Conservation (phyloP, 2,329 filamentous ascomycete genomes). For the Ceratocystis albifundus region DNA sequence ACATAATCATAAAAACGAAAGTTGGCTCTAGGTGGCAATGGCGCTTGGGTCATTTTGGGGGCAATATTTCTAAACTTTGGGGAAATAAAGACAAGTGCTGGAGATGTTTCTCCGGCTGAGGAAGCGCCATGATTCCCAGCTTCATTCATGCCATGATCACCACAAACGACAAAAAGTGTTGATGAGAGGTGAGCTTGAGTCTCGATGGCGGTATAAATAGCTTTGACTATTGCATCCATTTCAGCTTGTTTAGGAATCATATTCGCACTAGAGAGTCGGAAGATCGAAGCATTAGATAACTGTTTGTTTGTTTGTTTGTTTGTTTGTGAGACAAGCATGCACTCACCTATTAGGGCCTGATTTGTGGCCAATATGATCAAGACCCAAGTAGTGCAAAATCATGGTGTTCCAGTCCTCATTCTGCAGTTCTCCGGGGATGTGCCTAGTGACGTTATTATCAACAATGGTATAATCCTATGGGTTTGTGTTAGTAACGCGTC, state of each 20-base stretch:
- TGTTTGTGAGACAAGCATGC: neutral
- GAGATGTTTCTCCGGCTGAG: constrained; percentile 84
- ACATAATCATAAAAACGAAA: constrained; percentile 75
- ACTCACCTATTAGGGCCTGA: constrained; percentile 67
- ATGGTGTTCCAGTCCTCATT: constrained; percentile 81
- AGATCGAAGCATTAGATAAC: neutral
- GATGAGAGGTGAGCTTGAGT: constrained; percentile 57
- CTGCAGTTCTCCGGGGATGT: constrained; percentile 64
- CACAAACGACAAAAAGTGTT: constrained; percentile 73
- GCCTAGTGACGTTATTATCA: constrained; percentile 90
- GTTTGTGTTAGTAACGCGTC: neutral
- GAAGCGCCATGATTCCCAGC: constrained; percentile 94
- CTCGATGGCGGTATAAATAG: constrained; percentile 67
- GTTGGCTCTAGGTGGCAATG: constrained; percentile 50
- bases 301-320: neutral
- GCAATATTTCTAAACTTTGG: constrained; percentile 57
- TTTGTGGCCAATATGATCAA: constrained; percentile 97
- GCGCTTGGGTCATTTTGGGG: constrained; percentile 36
- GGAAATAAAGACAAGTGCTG: constrained; percentile 81
- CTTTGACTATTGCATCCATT: constrained; percentile 74
- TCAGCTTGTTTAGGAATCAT: constrained; percentile 90
- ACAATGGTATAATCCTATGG: constrained; percentile 92
- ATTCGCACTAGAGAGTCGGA: constrained; percentile 49
- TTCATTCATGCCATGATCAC: constrained; percentile 99
- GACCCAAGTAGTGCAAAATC: constrained; percentile 87